These are phyloP conservation scores for Schizosaccharomyces osmophilus DNA, from an alignment of 805 yeast species.

Conservation along the genomic window DNA sequence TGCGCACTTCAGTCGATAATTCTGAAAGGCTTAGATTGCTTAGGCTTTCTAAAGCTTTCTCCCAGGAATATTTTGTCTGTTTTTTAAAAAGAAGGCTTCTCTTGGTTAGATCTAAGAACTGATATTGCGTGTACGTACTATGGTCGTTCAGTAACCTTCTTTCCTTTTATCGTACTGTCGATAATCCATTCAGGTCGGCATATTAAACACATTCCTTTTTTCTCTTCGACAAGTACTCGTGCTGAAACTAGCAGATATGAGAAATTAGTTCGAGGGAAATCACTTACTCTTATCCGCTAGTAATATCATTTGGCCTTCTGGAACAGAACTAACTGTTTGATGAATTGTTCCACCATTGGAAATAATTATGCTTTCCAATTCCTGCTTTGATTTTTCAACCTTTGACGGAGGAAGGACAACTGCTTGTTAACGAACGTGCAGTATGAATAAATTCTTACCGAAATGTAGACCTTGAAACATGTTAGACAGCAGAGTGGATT, in stretches of 20 bases:
- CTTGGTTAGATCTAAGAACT: background rate
- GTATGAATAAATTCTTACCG: conserved; percentile 2
- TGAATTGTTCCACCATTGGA: conserved; percentile 13
- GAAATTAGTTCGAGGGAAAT: background rate
- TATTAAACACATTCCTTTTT: conserved; percentile 30
- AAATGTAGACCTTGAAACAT: background rate
- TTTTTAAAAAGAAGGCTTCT: background rate
- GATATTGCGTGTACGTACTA: conserved; percentile 15
- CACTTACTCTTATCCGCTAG: background rate
- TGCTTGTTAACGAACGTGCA: too few relatives aligned
- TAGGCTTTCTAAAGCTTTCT: background rate
- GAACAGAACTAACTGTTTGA: background rate
- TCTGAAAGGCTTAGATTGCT: background rate
- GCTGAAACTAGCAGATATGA: background rate
- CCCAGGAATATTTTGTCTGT: background rate
- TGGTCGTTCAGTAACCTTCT: conserved; percentile 33
- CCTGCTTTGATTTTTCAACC: background rate
- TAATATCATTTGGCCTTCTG: background rate
- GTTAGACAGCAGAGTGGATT: background rate
- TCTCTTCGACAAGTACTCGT: conserved; percentile 3
- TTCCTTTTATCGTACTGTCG: conserved; percentile 28
- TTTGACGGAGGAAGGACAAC: background rate
- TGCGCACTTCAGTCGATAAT: background rate
- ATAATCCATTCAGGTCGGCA: conserved; percentile 47
- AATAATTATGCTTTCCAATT: background rate